These are phyloP conservation scores for Cucumis hystrix DNA, from an alignment of 306 rosid genomes.

Conservation along the genomic window DNA sequence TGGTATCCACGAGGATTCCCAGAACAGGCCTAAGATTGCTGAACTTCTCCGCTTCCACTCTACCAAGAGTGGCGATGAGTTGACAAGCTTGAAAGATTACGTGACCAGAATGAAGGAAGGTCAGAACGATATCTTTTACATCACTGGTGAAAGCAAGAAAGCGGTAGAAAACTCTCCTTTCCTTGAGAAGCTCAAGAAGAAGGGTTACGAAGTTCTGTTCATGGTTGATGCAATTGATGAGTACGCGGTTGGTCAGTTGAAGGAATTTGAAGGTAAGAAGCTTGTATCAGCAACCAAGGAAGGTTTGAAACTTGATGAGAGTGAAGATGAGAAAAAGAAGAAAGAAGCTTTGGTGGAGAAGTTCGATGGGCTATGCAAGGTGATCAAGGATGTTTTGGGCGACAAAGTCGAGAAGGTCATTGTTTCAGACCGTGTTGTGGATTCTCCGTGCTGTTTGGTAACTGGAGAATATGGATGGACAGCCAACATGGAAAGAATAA, in stretches of 20 bases:
- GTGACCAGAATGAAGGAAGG: conserved; percentile 20
- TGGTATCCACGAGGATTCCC: conserved; percentile 23
- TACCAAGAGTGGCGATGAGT: conserved; percentile 20
- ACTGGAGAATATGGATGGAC: conserved; percentile 21
- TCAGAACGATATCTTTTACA: conserved; percentile 16
- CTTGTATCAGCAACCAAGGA: conserved; percentile 21
- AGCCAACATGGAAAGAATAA: conserved; percentile 45
- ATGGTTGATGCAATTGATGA: conserved; percentile 23
- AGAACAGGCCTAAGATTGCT: conserved; percentile 19
- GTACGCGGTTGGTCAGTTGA: conserved; percentile 15
- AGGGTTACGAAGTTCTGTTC: conserved; percentile 20
- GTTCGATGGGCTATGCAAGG: conserved; percentile 17
- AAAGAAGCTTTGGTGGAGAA: conserved; percentile 10
- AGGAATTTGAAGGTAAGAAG: conserved; percentile 20
- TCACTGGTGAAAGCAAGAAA: conserved; percentile 21
- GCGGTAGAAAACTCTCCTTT: conserved; percentile 24
- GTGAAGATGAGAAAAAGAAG: conserved; percentile 17
- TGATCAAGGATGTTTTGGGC: conserved; percentile 16
- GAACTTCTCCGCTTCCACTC: conserved; percentile 19
- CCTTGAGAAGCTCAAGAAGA: conserved; percentile 20
- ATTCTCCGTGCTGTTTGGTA: conserved; percentile 21
- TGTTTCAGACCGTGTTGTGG: conserved; percentile 13
- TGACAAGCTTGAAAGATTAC: conserved; percentile 16
- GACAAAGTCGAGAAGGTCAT: conserved; percentile 21
- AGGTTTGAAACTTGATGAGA: conserved; percentile 17